Conservation (phyloP, 352 stramenopile genomes). For the Pythium monospermum region DNA sequence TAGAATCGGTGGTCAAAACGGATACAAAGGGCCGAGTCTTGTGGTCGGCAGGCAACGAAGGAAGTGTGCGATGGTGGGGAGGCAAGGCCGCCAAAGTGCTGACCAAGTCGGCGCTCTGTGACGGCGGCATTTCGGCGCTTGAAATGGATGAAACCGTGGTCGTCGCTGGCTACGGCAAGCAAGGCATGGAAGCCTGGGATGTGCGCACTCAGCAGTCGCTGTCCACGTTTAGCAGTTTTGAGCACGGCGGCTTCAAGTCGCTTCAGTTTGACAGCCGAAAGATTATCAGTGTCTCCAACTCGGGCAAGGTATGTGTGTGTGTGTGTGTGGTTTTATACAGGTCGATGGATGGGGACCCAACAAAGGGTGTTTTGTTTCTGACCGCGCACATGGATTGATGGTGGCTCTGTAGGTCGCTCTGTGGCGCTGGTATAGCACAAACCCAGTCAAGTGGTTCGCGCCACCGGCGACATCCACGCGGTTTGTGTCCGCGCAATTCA, state of each 20-base stretch:
- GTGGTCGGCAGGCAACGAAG: slow-evolving; percentile 80
- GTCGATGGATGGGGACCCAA: no score
- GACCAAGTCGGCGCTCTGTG: slow-evolving; percentile 74
- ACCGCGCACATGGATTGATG: not conserved
- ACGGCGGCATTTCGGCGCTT: slow-evolving; percentile 67
- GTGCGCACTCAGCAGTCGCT: slow-evolving; percentile 83
- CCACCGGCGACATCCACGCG: slow-evolving; percentile 38
- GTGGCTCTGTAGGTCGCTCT: slow-evolving; percentile 47
- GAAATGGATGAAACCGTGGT: slow-evolving; percentile 89
- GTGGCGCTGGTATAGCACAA: slow-evolving; percentile 82
- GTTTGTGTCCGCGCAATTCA: slow-evolving; percentile 70
- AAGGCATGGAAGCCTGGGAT: slow-evolving; percentile 87
- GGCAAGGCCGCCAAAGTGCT: slow-evolving; percentile 86
- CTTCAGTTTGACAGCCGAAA: slow-evolving; percentile 87
- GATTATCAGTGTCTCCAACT: slow-evolving; percentile 71
- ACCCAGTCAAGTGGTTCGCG: slow-evolving; percentile 72
- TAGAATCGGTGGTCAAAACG: slow-evolving; percentile 76
- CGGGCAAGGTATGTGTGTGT: slow-evolving; percentile 48
- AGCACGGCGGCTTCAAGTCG: slow-evolving; percentile 64
- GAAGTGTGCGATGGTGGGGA: slow-evolving; percentile 83
- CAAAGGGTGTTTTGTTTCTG: not conserved
- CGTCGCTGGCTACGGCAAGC: slow-evolving; percentile 72
- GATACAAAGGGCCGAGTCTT: slow-evolving; percentile 82
- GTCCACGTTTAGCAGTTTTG: slow-evolving; percentile 74
- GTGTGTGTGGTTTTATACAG: not conserved